phyloP scores from a whole-genome alignment of 495 filamentous ascomycete species.

The Podospora sp. region DNA sequence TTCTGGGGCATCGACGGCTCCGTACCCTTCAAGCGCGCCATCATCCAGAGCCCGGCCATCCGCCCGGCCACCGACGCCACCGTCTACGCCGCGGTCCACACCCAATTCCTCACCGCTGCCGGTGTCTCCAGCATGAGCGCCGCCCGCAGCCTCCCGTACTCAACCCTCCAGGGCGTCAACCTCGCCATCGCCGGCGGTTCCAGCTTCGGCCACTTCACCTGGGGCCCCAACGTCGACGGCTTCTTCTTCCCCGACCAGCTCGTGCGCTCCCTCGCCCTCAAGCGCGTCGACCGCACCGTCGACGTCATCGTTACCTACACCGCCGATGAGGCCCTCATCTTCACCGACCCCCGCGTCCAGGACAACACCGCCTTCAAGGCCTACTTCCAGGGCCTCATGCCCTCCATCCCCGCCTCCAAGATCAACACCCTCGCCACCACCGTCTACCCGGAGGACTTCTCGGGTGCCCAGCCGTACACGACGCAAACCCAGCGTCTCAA shows the following conservation, averaged over 20 bases:
- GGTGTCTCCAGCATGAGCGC: conserved; percentile 1
- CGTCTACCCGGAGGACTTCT: conserved; percentile 21
- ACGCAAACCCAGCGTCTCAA: conserved; percentile 5
- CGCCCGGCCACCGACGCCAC: conserved; percentile 14
- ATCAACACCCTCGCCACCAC: conserved; percentile 15
- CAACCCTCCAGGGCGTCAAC: conserved; percentile 10
- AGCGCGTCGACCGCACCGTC: conserved; percentile 17
- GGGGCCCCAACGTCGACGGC: conserved; percentile 24
- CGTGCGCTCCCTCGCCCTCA: neutral
- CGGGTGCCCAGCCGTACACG: conserved; percentile 21
- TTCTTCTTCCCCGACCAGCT: conserved; percentile 18
- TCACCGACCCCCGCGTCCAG: conserved; percentile 21
- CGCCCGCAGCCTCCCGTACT: conserved; percentile 4
- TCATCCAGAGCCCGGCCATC: conserved; percentile 20
- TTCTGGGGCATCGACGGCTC: conserved; percentile 4
- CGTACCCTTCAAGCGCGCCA: conserved; percentile 18
- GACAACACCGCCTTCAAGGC: conserved; percentile 23
- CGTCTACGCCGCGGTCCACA: conserved; percentile 12
- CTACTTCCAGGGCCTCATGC: conserved; percentile 15
- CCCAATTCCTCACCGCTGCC: conserved; percentile 6
- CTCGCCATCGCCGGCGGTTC: neutral
- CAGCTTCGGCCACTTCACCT: conserved; percentile 13
- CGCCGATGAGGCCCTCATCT: conserved; percentile 17
- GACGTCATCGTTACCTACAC: conserved; percentile 19
- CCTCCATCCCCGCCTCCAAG: conserved; percentile 15